phyloP scores from a whole-genome alignment of 2,329 filamentous ascomycete species.

The Microsporum ferrugineum region DNA sequence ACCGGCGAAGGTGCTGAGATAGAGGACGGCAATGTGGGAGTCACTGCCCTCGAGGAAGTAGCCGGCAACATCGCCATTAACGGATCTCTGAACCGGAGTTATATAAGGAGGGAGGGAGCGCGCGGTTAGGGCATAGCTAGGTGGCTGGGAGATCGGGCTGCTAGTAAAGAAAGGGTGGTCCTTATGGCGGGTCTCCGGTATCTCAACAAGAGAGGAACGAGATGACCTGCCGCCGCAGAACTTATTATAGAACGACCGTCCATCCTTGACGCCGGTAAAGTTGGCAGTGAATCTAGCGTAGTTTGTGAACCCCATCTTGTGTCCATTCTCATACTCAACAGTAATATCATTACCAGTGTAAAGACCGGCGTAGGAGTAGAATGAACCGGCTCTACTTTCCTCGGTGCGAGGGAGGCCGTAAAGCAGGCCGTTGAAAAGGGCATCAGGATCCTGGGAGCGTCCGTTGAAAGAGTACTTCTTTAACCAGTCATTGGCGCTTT shows the following conservation, averaged over 20 bases:
- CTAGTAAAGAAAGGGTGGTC: constrained; percentile 11
- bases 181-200: neutral
- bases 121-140: constrained; percentile 20
- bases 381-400: constrained; percentile 4
- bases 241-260: constrained; percentile 30
- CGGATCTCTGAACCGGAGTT: constrained; percentile 24
- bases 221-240: constrained; percentile 21
- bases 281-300: constrained; percentile 17
- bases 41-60: constrained; percentile 35
- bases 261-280: constrained; percentile 30
- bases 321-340: constrained; percentile 25
- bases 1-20: constrained; percentile 30
- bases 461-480: constrained; percentile 14
- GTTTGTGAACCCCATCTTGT: constrained; percentile 18
- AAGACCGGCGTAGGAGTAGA: constrained; percentile 8
- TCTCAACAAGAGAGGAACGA: too few relatives aligned
- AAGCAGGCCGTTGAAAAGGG: constrained; percentile 25
- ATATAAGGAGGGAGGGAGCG: constrained; percentile 31
- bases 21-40: constrained; percentile 35
- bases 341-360: constrained; percentile 22
- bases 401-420: constrained; percentile 10
- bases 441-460: constrained; percentile 22
- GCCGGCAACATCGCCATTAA: constrained; percentile 29
- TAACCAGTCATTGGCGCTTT: constrained; percentile 21
- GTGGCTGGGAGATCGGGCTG: constrained; percentile 30